These are phyloP conservation scores for Quercus lobata DNA, from an alignment of 331 rosid genomes.

Conservation along the genomic window DNA sequence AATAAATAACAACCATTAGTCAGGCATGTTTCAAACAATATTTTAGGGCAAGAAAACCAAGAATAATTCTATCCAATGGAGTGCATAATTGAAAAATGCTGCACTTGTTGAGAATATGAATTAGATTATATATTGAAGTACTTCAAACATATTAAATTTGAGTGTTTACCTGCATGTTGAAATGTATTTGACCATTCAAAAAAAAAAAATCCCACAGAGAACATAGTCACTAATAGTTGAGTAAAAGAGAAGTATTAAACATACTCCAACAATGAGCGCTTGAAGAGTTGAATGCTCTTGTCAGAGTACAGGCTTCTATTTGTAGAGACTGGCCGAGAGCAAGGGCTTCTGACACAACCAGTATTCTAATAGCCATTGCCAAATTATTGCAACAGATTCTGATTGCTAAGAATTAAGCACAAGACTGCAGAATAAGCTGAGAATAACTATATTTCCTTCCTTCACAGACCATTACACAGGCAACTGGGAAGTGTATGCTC, in stretches of 20 bases:
- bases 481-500: not conserved
- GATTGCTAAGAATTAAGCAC: not conserved
- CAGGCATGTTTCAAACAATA: not conserved
- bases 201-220: not conserved
- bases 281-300: slow-evolving; percentile 79
- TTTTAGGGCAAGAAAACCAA: not conserved
- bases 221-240: not conserved
- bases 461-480: not conserved
- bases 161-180: too few relatives aligned
- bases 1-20: not conserved
- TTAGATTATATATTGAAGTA: too few relatives aligned
- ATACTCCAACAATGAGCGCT: slow-evolving; percentile 98
- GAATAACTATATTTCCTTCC: not conserved
- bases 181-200: not conserved
- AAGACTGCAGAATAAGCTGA: not conserved
- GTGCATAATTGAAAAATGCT: too few relatives aligned
- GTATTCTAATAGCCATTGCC: slow-evolving; percentile 92
- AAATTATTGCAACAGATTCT: slow-evolving; percentile 60
- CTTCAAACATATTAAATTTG: too few relatives aligned
- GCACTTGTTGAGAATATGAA: too few relatives aligned
- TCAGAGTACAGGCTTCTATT: slow-evolving; percentile 64
- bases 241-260: slow-evolving; percentile 16
- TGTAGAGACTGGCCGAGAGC: slow-evolving; percentile 87
- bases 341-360: slow-evolving; percentile 93
- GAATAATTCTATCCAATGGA: not conserved